A percentile compares a stretch with the other conserved stretches of the same genome.
phyloP scores from a whole-genome alignment of 306 rosid genomes.

The Luffa acutangula region DNA sequence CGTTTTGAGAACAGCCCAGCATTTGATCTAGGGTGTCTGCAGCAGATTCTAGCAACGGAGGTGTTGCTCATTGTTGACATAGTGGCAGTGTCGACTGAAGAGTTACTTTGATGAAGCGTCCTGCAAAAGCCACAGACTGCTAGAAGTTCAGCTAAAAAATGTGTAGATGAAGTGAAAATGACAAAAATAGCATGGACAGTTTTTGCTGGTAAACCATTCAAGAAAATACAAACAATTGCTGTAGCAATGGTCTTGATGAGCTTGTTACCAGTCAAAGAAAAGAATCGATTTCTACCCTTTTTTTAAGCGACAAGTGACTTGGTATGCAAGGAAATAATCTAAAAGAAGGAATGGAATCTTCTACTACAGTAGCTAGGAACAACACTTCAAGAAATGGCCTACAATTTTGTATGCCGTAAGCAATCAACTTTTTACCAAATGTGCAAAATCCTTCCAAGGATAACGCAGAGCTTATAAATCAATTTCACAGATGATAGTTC shows the following conservation, averaged over 20 bases:
- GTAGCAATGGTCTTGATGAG: not conserved
- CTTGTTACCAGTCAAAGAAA: not conserved
- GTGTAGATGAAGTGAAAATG: not conserved
- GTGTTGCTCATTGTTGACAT: constrained; percentile 34
- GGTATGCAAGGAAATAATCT: not conserved
- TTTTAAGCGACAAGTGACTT: not conserved
- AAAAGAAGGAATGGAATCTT: not conserved
- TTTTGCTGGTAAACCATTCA: not conserved
- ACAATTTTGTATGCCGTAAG: not conserved
- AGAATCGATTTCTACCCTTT: not conserved
- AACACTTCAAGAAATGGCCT: not conserved
- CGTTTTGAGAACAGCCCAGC: constrained; percentile 20
- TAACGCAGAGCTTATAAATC: not conserved
- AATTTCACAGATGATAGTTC: not conserved
- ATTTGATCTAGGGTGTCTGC: constrained; percentile 20
- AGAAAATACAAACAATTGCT: not conserved
- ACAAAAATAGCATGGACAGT: not conserved
- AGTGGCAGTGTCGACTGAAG: constrained; percentile 18
- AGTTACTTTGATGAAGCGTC: constrained; percentile 14
- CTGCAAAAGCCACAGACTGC: constrained; percentile 21
- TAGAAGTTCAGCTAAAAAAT: not conserved
- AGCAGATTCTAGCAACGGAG: constrained; percentile 27
- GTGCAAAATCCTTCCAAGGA: not conserved
- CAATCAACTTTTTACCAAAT: not conserved
- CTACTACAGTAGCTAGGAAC: not conserved